Percentiles rank a stretch among this genome's conserved stretches.
Evolutionary conservation across 495 filamentous ascomycete species (phyloP).

Genomic region (Pyrenopolyporus hunteri): DNA sequence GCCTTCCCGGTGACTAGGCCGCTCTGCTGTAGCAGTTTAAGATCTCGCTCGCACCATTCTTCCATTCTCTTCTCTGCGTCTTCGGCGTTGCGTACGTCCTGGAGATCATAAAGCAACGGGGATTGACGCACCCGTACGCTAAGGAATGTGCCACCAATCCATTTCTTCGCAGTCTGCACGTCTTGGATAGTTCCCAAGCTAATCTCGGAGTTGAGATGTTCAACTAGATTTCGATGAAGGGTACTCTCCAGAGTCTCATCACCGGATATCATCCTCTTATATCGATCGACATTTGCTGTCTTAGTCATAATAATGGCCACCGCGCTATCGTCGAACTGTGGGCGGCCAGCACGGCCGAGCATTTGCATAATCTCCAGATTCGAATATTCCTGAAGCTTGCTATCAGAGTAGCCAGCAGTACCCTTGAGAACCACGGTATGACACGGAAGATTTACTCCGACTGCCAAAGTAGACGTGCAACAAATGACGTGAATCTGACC

Average conservation of each 20-base stretch:
- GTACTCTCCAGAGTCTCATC: slow-evolving; percentile 85
- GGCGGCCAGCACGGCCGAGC: slow-evolving; percentile 90
- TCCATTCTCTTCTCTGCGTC: slow-evolving; percentile 73
- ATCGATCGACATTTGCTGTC: slow-evolving; percentile 67
- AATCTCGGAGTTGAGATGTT: slow-evolving; percentile 94
- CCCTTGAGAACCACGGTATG: slow-evolving; percentile 94
- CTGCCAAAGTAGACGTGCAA: slow-evolving; percentile 91
- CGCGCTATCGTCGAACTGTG: slow-evolving; percentile 88
- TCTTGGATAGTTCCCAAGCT: slow-evolving; percentile 79
- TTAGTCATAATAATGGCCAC: slow-evolving; percentile 88
- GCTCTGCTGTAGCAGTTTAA: slow-evolving; percentile 68
- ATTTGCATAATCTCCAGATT: slow-evolving; percentile 98
- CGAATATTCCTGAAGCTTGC: slow-evolving; percentile 73
- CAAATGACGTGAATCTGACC: slow-evolving; percentile 88
- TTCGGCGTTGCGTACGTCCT: slow-evolving; percentile 45
- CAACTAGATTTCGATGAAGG: slow-evolving; percentile 85
- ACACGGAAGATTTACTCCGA: slow-evolving; percentile 92
- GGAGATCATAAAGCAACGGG: slow-evolving; percentile 76
- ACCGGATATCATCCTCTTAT: slow-evolving; percentile 84
- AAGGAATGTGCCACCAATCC: slow-evolving; percentile 88
- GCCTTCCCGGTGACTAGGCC: slow-evolving; percentile 61
- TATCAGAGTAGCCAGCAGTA: slow-evolving; percentile 73
- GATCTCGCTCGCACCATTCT: slow-evolving; percentile 80
- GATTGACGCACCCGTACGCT: slow-evolving; percentile 82
- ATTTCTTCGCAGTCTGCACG: slow-evolving; percentile 73